phyloP scores from a whole-genome alignment of 495 filamentous ascomycete genomes.

The Neurospora hispaniola region DNA sequence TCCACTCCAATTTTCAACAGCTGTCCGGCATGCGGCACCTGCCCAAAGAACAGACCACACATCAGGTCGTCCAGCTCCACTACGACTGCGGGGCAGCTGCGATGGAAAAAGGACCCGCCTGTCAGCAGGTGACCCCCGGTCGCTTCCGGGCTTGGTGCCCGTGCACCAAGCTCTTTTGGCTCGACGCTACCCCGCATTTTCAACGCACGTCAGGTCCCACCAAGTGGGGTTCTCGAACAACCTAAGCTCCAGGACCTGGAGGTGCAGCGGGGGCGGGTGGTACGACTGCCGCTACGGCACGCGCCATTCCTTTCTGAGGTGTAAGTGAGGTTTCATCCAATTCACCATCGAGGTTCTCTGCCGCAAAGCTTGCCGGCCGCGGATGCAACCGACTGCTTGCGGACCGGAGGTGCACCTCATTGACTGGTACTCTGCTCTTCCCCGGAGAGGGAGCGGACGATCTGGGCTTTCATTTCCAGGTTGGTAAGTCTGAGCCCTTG shows the following conservation, averaged over 20 bases:
- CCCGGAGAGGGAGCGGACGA: neutral
- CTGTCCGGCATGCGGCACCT: neutral
- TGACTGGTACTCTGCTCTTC: neutral
- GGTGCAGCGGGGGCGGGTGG: neutral
- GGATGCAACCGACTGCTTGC: neutral
- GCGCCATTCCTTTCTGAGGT: neutral
- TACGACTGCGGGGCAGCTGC: neutral
- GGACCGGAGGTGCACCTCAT: neutral
- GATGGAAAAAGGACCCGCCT: neutral
- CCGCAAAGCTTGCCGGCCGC: neutral
- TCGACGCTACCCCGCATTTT: constrained; percentile 10
- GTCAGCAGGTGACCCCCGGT: neutral
- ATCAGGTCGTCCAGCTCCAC: neutral
- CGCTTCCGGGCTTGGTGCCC: neutral
- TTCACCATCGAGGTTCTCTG: neutral
- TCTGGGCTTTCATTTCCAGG: neutral
- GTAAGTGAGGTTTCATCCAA: neutral
- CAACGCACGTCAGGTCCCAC: constrained; percentile 1
- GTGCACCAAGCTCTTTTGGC: neutral
- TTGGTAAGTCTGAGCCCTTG: neutral
- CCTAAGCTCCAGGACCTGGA: neutral
- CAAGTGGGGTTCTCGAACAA: neutral
- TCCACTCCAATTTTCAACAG: neutral
- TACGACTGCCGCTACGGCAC: neutral
- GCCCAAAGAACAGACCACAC: neutral